Percentiles rank a stretch among this genome's conserved stretches.
phyloP scores from a whole-genome alignment of 352 stramenopile species.

The Phytophthora sansomeana region DNA sequence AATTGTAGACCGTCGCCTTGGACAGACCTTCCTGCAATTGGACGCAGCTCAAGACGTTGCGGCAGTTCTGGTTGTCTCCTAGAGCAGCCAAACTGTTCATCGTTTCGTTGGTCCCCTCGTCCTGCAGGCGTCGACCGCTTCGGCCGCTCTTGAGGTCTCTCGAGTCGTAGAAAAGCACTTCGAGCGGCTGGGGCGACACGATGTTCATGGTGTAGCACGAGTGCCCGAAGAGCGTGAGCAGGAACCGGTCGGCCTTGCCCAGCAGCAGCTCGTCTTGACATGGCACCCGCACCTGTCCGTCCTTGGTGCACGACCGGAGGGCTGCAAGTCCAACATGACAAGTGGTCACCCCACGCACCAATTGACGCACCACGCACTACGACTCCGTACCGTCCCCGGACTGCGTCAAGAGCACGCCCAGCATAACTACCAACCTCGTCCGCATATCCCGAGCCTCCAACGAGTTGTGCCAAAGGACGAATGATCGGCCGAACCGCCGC shows the following conservation, averaged over 20 bases:
- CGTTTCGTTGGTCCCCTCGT: slow-evolving; percentile 14
- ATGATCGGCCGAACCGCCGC: slow-evolving; percentile 5
- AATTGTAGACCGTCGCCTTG: slow-evolving; percentile 49
- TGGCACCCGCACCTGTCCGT: slow-evolving; percentile 55
- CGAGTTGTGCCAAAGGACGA: slow-evolving; percentile 1
- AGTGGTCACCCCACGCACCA: neutral
- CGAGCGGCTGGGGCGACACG: slow-evolving; percentile 45
- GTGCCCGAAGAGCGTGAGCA: slow-evolving; percentile 66
- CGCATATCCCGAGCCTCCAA: neutral
- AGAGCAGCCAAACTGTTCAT: slow-evolving; percentile 13
- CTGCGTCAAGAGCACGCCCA: slow-evolving; percentile 8
- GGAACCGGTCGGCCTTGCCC: slow-evolving; percentile 50
- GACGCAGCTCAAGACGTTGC: slow-evolving; percentile 38
- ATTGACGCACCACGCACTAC: neutral
- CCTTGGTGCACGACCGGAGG: slow-evolving; percentile 49
- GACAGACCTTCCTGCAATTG: slow-evolving; percentile 45
- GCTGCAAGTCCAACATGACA: slow-evolving; percentile 4
- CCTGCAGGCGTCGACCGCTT: slow-evolving; percentile 18
- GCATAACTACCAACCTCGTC: slow-evolving; percentile 3
- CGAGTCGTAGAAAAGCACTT: slow-evolving; percentile 65
- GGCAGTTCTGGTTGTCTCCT: slow-evolving; percentile 35
- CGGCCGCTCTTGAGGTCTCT: slow-evolving; percentile 29
- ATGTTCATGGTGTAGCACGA: slow-evolving; percentile 60
- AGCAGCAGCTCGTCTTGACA: slow-evolving; percentile 61
- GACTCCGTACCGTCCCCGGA: slow-evolving; percentile 14